Evolutionary conservation across 495 filamentous ascomycete species (phyloP).

Genomic region (Lichenothelia convexa): DNA sequence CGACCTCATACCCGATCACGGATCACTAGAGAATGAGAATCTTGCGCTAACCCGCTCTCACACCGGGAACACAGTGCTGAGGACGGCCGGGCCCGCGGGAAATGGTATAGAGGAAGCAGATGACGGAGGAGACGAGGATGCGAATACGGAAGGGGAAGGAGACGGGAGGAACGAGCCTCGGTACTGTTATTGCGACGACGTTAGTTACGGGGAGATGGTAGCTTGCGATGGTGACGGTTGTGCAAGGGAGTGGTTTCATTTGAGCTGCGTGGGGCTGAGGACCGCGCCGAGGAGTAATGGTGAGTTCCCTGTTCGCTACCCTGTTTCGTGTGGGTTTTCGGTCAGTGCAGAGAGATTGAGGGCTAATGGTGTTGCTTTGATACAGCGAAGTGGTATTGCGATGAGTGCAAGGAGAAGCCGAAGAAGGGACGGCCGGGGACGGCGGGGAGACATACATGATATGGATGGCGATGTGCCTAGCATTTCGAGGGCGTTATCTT

Average conservation of each 20-base stretch:
- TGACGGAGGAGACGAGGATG: background rate
- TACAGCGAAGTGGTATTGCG: background rate
- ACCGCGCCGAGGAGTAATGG: constrained; percentile 70
- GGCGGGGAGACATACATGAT: no score
- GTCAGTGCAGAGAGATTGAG: background rate
- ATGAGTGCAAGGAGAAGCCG: background rate
- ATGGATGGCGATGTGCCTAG: no score
- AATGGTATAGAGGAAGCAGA: constrained; percentile 12
- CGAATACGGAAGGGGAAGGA: constrained; percentile 24
- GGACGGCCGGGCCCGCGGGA: background rate
- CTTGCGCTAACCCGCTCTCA: background rate
- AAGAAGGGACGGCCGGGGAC: background rate
- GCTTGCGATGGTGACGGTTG: constrained; percentile 86
- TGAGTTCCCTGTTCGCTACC: constrained; percentile 27
- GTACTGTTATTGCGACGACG: constrained; percentile 85
- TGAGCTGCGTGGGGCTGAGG: constrained; percentile 75
- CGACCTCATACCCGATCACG: background rate
- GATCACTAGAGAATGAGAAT: background rate
- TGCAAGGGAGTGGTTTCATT: constrained; percentile 87
- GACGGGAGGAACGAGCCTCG: constrained; percentile 64
- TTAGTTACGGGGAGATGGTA: constrained; percentile 95
- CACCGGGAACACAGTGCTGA: background rate
- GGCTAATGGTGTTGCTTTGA: background rate
- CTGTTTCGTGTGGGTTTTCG: background rate
- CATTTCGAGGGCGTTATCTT: no score